These are phyloP conservation scores for Rickenella mellea DNA, from an alignment of 768 basidiomycete genomes.

Conservation along the genomic window DNA sequence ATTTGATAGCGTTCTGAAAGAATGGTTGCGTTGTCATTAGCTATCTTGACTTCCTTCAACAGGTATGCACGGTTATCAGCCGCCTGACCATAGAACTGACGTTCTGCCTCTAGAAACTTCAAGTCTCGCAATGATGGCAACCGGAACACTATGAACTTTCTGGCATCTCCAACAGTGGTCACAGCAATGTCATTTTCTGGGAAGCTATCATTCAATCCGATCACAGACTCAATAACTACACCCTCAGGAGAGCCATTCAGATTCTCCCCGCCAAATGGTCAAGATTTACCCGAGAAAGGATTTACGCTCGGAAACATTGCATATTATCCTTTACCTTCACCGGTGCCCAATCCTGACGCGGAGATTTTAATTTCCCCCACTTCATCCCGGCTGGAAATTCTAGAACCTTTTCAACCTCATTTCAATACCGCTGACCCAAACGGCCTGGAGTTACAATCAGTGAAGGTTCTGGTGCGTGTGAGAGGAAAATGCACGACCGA, in stretches of 20 bases:
- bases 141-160: slow-evolving; percentile 90
- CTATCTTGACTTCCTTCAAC: slow-evolving; percentile 96
- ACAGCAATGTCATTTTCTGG: slow-evolving; percentile 98
- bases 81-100: slow-evolving; percentile 4
- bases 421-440: slow-evolving; percentile 45
- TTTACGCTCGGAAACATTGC: slow-evolving; percentile 67
- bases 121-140: slow-evolving; percentile 98
- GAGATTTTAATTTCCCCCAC: slow-evolving; percentile 66
- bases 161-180: slow-evolving; percentile 93
- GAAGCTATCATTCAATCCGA: slow-evolving; percentile 87
- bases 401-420: slow-evolving; percentile 77
- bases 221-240: slow-evolving; percentile 59
- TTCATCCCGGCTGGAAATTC: slow-evolving; percentile 78
- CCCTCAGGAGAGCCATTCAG: slow-evolving; percentile 73
- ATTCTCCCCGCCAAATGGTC: slow-evolving; percentile 76
- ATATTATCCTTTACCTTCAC: slow-evolving; percentile 71
- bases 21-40: slow-evolving; percentile 27
- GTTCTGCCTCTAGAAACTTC: slow-evolving; percentile 43
- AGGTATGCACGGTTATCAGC: slow-evolving; percentile 38
- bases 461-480: slow-evolving; percentile 85
- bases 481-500: slow-evolving; percentile 99
- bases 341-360: slow-evolving; percentile 67
- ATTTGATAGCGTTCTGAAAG: background rate
- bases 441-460: slow-evolving; percentile 64
- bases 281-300: slow-evolving; percentile 74